phyloP scores from a whole-genome alignment of 345 rosid species.

The Citrus cavaleriei region DNA sequence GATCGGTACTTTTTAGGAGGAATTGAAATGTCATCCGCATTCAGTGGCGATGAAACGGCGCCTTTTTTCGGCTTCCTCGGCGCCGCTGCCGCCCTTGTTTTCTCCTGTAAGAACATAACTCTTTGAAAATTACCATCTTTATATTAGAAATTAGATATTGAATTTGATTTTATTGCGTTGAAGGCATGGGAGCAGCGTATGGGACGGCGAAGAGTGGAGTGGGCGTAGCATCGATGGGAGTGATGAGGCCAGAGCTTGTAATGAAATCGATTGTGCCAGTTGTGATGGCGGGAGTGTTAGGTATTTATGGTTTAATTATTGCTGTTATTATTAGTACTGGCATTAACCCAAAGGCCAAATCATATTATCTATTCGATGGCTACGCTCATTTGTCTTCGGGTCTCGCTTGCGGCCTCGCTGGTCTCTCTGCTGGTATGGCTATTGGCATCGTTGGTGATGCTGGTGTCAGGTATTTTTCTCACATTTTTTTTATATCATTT shows the following conservation, averaged over 20 bases:
- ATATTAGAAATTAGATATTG: background rate
- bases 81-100: conserved; percentile 42
- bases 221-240: conserved; percentile 86
- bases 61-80: conserved; percentile 50
- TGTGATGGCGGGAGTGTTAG: conserved; percentile 86
- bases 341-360: conserved; percentile 77
- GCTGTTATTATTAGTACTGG: conserved; percentile 86
- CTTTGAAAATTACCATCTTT: background rate
- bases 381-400: conserved; percentile 68
- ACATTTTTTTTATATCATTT: background rate
- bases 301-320: conserved; percentile 78
- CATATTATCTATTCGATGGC: conserved; percentile 76
- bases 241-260: conserved; percentile 87
- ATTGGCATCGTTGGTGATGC: conserved; percentile 63
- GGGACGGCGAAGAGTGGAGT: conserved; percentile 87
- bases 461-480: conserved; percentile 41
- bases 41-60: conserved; percentile 50
- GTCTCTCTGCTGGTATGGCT: conserved; percentile 60
- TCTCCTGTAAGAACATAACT: conserved; percentile 22
- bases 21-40: conserved; percentile 20
- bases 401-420: conserved; percentile 52
- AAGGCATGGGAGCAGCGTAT: conserved; percentile 86
- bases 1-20: background rate
- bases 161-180: background rate
- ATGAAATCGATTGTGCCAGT: conserved; percentile 89